Base-by-base conservation (phyloP, 345 rosid species). In the Bruguiera gymnorhiza region DNA sequence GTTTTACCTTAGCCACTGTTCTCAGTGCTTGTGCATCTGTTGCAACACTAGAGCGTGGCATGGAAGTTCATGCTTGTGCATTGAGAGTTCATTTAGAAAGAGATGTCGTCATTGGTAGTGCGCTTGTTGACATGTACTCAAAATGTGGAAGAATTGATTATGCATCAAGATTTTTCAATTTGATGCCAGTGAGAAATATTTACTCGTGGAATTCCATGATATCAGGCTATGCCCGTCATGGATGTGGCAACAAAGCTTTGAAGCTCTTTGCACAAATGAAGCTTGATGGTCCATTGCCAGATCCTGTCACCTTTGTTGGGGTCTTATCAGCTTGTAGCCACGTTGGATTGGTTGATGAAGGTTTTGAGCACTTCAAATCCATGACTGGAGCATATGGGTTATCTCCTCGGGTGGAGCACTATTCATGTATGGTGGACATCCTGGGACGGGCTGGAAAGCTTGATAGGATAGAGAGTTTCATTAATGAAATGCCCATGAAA, bases 181-280 rank as follows among this genome's bases (percentile, higher is more conserved):
- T 67, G 65, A 93, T 90, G 98, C 91, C 86, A 4, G 56, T 69
- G 34, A 93, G 83, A 81, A 93, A 91, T 75, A 80, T 85, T n/a
- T 93, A 91, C 78, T 89, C 98, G 2, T 93, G 98, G 98, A 93
- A 91, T 78, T 93, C 97, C 26, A 87, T 93, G 98, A 87, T 93
- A 66, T 87, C 93, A 0, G 98, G 93, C 60, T 86, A 75, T 74
- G 96, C 98, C 60, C 89, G 96, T 59, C 98, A 93, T 76, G 97
- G 97, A 73, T 73, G 74, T n/a, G 96, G 94, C 36, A 82, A 80
- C 36, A 82, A 86, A 72, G 94, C 98, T 74, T 75, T 91, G 50
- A 76, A 81, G 69, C 83, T 86, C 66, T 93, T 91, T 66, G 79
- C 60, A 32, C 68, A 66, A 60, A 89, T 93, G 97, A 89, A 89